Evolutionary conservation across 2,329 filamentous ascomycete genomes (phyloP).

Genomic region (Beauveria medogensis): DNA sequence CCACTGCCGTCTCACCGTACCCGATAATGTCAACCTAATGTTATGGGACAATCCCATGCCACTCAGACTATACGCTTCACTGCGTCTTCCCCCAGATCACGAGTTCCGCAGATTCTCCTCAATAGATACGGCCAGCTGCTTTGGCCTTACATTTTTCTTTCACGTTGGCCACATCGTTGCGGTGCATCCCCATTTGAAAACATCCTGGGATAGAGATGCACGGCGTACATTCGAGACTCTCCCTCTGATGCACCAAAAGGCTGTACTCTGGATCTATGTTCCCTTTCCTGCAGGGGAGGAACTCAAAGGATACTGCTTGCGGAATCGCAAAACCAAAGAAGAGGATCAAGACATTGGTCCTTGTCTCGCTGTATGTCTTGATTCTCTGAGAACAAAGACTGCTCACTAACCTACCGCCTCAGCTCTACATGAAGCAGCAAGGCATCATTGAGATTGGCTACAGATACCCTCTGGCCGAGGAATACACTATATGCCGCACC

Average conservation of each 20-base stretch:
- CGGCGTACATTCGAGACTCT: not conserved
- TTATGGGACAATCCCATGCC: constrained; percentile 4
- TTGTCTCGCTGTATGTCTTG: not conserved
- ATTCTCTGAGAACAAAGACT: not conserved
- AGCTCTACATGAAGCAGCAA: constrained; percentile 3
- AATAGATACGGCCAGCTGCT: not conserved
- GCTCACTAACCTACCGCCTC: not conserved
- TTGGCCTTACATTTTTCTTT: constrained; percentile 7
- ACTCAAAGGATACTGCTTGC: not conserved
- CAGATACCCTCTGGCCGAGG: not conserved
- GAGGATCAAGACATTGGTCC: not conserved
- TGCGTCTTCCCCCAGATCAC: not conserved
- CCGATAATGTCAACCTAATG: not conserved
- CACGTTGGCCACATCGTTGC: not conserved
- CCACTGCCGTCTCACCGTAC: not conserved
- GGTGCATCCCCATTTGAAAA: not conserved
- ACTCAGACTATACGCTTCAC: not conserved
- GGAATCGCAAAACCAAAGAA: not conserved
- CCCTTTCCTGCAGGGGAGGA: not conserved
- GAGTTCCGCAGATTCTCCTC: not conserved
- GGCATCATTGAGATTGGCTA: constrained; percentile 3
- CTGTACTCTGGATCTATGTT: constrained; percentile 2
- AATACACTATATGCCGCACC: not conserved
- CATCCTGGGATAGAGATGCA: not conserved
- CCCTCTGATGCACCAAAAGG: not conserved